These are phyloP conservation scores for Glebionis coronaria DNA, from an alignment of 129 eudicot species.

Conservation along the genomic window DNA sequence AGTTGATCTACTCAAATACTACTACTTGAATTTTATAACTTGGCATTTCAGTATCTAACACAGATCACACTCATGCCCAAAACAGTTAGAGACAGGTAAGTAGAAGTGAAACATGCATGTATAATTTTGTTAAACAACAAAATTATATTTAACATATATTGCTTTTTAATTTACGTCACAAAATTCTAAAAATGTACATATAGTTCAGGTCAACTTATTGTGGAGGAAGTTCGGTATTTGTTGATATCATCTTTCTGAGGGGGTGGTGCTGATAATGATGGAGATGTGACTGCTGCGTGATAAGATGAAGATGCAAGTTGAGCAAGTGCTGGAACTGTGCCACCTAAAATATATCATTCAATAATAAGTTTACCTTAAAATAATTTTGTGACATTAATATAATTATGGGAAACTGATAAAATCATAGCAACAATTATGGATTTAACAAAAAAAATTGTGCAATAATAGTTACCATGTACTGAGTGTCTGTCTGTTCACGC, in stretches of 20 bases:
- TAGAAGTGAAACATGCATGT: slow-evolving; percentile 3
- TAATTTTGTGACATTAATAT: too few species aligned
- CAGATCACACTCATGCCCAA: background rate
- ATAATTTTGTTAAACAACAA: slow-evolving; percentile 3
- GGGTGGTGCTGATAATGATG: slow-evolving; percentile 51
- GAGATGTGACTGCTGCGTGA: slow-evolving; percentile 60
- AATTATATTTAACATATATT: background rate
- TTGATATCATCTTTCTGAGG: slow-evolving; percentile 46
- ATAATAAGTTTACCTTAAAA: too few species aligned
- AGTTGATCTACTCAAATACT: too few species aligned
- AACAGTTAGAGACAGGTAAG: slow-evolving; percentile 14
- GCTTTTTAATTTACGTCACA: background rate
- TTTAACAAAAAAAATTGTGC: too few species aligned
- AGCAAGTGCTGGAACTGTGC: slow-evolving; percentile 84
- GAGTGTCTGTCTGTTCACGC: too few species aligned
- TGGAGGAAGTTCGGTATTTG: slow-evolving; percentile 54
- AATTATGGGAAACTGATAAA: too few species aligned
- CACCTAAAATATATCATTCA: slow-evolving; percentile 53
- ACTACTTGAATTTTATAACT: too few species aligned
- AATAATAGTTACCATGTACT: too few species aligned
- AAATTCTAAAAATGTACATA: slow-evolving; percentile 23
- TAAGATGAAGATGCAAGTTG: slow-evolving; percentile 92
- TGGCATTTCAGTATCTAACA: too few species aligned
- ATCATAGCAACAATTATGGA: too few species aligned
- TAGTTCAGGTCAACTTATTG: slow-evolving; percentile 17